Evolutionary conservation across 2,329 filamentous ascomycete species (phyloP).

Genomic region (Colletotrichum sp.): DNA sequence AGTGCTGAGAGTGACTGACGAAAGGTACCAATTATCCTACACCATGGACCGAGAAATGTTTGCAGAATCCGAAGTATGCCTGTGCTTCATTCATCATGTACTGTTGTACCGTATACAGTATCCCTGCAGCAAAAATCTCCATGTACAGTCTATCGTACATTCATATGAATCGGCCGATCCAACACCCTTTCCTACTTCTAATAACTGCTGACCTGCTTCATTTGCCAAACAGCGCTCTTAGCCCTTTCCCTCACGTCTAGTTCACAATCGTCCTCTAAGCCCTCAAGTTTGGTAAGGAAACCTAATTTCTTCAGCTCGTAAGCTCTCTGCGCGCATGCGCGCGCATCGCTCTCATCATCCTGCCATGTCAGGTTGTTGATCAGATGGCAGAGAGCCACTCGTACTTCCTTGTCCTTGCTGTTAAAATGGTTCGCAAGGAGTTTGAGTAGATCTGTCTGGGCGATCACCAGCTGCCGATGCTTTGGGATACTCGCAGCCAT

Average conservation of each 20-base stretch:
- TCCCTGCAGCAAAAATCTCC: not conserved
- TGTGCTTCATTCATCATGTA: slow-evolving; percentile 18
- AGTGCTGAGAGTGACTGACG: not conserved
- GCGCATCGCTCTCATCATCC: slow-evolving; percentile 73
- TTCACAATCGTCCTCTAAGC: slow-evolving; percentile 72
- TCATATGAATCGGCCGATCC: not conserved
- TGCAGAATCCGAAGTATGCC: not conserved
- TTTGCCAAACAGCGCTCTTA: slow-evolving; percentile 78
- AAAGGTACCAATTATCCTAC: not conserved
- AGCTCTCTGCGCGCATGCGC: slow-evolving; percentile 70
- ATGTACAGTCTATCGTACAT: slow-evolving; percentile 18
- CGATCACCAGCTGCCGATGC: slow-evolving; percentile 79
- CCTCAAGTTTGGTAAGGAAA: slow-evolving; percentile 69
- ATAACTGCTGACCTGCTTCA: slow-evolving; percentile 51
- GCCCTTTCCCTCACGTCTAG: slow-evolving; percentile 85
- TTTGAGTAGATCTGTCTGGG: slow-evolving; percentile 77
- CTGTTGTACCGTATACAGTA: slow-evolving; percentile 7
- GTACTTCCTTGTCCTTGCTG: slow-evolving; percentile 75
- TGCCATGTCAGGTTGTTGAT: slow-evolving; percentile 85
- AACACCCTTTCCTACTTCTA: not conserved
- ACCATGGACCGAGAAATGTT: not conserved
- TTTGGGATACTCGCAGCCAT: slow-evolving; percentile 81
- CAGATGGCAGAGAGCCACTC: slow-evolving; percentile 81
- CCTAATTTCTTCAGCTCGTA: slow-evolving; percentile 74
- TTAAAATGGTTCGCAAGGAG: slow-evolving; percentile 76